Percentiles rank a stretch among this genome's conserved stretches.
These are phyloP conservation scores for Pichia manshurica DNA, from an alignment of 805 yeast species.

Conservation along the genomic window DNA sequence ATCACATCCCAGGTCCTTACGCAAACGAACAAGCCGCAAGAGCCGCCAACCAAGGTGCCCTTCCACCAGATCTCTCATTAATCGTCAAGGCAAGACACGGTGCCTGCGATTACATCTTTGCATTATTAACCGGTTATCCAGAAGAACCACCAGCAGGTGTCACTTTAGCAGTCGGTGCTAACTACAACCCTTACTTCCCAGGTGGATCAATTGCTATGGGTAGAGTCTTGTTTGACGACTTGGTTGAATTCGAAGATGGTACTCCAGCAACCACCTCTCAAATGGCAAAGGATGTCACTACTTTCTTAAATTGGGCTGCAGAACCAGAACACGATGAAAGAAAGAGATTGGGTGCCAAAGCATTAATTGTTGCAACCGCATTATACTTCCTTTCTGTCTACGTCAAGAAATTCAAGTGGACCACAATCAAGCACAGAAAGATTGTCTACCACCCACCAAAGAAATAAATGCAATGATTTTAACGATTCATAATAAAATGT, in stretches of 20 bases:
- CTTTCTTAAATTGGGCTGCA: conserved; percentile 96
- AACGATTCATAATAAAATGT: no score
- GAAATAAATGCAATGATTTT: conserved; percentile 34
- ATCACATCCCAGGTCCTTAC: conserved; percentile 90
- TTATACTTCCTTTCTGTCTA: conserved; percentile 78
- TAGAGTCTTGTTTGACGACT: conserved; percentile 93
- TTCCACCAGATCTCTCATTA: conserved; percentile 95
- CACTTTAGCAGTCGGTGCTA: conserved; percentile 82
- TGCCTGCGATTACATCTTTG: conserved; percentile 90
- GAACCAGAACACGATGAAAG: conserved; percentile 99
- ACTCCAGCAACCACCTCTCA: conserved; percentile 97
- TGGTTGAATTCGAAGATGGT: conserved; percentile 98
- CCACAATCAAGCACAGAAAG: conserved; percentile 92
- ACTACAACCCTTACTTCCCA: conserved; percentile 99
- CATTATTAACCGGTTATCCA: conserved; percentile 96
- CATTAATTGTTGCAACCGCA: conserved; percentile 70
- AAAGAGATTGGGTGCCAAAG: conserved; percentile 94
- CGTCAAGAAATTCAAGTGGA: conserved; percentile 98
- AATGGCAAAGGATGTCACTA: conserved; percentile 97
- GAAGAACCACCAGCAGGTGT: conserved; percentile 99
- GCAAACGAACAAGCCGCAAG: conserved; percentile 98
- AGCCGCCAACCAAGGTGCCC: conserved; percentile 98
- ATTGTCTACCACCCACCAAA: conserved; percentile 89
- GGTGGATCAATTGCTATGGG: conserved; percentile 99
- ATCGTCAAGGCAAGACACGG: conserved; percentile 99